Conservation (phyloP, 805 yeast species). For the Teunomyces tritomae region DNA sequence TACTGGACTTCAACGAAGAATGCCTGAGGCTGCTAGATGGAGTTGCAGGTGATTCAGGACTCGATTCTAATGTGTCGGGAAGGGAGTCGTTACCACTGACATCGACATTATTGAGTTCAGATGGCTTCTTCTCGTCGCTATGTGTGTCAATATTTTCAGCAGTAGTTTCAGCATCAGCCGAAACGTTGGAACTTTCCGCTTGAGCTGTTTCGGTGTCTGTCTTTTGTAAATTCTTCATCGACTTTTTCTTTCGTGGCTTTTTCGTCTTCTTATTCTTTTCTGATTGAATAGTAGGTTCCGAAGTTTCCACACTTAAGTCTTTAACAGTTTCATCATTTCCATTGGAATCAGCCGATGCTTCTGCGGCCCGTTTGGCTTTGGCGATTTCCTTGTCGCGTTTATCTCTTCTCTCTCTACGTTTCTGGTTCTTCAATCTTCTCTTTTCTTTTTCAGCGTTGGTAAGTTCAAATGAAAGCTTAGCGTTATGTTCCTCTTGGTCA, state of each 20-base stretch:
- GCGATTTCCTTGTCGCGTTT: conserved; percentile 6
- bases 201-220: not conserved
- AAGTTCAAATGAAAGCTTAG: conserved; percentile 5
- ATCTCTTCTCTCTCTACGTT: conserved; percentile 17
- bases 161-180: not conserved
- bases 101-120: no score
- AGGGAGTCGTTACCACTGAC: not conserved
- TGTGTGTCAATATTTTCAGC: not conserved
- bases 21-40: conserved; percentile 2
- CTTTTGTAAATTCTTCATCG: not conserved
- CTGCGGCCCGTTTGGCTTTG: not conserved
- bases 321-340: conserved; percentile 1
- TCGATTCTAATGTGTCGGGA: not conserved
- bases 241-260: not conserved
- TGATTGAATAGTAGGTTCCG: not conserved
- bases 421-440: conserved; percentile 13
- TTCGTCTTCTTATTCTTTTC: not conserved
- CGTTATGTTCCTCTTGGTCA: conserved; percentile 6
- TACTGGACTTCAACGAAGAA: not conserved
- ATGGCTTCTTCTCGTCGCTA: not conserved
- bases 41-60: not conserved
- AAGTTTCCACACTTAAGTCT: not conserved
- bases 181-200: not conserved
- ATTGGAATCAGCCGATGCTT: conserved; percentile 1
- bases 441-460: conserved; percentile 14